Base-by-base conservation (phyloP, 2,329 filamentous ascomycete genomes). In the Hirsutella rhossiliensis region DNA sequence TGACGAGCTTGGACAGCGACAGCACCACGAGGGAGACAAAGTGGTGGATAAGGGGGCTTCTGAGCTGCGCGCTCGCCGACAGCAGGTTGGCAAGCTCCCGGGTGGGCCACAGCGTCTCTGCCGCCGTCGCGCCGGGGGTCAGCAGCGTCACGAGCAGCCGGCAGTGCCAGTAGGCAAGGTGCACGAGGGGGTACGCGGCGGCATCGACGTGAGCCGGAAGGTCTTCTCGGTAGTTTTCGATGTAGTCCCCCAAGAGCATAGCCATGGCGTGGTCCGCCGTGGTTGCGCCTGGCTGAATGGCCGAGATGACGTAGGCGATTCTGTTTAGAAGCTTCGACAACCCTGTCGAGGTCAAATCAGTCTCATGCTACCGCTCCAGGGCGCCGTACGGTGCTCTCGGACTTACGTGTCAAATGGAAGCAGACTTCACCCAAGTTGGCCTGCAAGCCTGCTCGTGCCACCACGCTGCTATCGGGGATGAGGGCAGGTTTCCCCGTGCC, bases 121-220 rank as follows among this genome's bases (percentile, higher is more conserved):
- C 62, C 0, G 76, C 68, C 36, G 74, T 72, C 1, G 73, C 67
- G 11, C 68, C 69, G 1, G 76, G 71, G 32, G 73, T 75, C 43
- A 80, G 66, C 3, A 84, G 68, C 42, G 79, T 76, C 11, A 77
- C 69, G 17, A 87, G 66, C 9, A 86, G 68, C 48, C 79, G 76
- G 50, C 76, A 72, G 57, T 86, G 80, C 75, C 82, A 84, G 61
- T 84, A 86, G 17, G 75, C 75, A 20, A 87, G 67, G 51, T 83
- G 76, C 2, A 86, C 67, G 29, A 82, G 56, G 4, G 76, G 75
- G 41, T 73, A 67, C 3, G 66, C 62, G 0, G 62, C 56, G 4
- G 71, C 69, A 19, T 76, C 75, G 23, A 80, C 64, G 38, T 71
- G 68, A 12, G 67, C 62, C 4, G 82, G 78, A 2, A 86, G 67